These are phyloP conservation scores for Neonectria punicea DNA, from an alignment of 2,329 filamentous ascomycete genomes.

Conservation along the genomic window DNA sequence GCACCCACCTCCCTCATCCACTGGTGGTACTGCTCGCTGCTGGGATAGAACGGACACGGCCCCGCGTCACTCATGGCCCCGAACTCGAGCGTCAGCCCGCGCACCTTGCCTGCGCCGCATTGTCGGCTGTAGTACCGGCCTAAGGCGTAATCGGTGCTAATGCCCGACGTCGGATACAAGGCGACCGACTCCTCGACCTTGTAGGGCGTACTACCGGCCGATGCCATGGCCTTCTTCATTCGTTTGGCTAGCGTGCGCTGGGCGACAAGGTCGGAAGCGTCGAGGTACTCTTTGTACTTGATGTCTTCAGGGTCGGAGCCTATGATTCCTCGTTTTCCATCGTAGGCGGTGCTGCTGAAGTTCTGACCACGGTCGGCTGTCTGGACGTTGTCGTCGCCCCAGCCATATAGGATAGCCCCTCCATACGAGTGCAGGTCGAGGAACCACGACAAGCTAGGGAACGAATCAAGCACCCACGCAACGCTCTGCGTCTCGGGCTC, in stretches of 20 bases:
- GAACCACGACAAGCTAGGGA: slow-evolving; percentile 64
- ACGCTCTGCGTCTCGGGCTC: slow-evolving; percentile 67
- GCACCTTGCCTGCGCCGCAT: slow-evolving; percentile 51
- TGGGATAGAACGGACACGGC: slow-evolving; percentile 58
- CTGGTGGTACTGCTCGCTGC: slow-evolving; percentile 52
- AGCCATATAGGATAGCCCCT: slow-evolving; percentile 64
- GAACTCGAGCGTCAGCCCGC: slow-evolving; percentile 60
- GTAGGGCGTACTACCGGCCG: slow-evolving; percentile 52
- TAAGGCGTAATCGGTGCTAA: slow-evolving; percentile 59
- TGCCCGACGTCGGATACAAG: slow-evolving; percentile 59
- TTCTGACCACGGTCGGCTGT: slow-evolving; percentile 56
- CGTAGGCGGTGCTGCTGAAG: slow-evolving; percentile 63
- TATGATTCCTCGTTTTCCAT: slow-evolving; percentile 60
- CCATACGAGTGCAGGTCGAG: slow-evolving; percentile 67
- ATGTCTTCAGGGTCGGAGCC: slow-evolving; percentile 47
- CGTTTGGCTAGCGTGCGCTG: slow-evolving; percentile 47
- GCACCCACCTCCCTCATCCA: slow-evolving; percentile 57
- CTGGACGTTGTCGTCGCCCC: slow-evolving; percentile 67
- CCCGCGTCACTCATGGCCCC: slow-evolving; percentile 43
- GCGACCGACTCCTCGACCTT: slow-evolving; percentile 50
- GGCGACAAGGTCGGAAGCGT: slow-evolving; percentile 48
- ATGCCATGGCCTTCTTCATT: slow-evolving; percentile 53
- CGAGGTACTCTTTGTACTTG: slow-evolving; percentile 59
- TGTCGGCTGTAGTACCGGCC: slow-evolving; percentile 52
- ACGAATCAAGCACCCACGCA: slow-evolving; percentile 62